phyloP scores from a whole-genome alignment of 2,329 filamentous ascomycete genomes.

The Macroventuria anomochaeta region DNA sequence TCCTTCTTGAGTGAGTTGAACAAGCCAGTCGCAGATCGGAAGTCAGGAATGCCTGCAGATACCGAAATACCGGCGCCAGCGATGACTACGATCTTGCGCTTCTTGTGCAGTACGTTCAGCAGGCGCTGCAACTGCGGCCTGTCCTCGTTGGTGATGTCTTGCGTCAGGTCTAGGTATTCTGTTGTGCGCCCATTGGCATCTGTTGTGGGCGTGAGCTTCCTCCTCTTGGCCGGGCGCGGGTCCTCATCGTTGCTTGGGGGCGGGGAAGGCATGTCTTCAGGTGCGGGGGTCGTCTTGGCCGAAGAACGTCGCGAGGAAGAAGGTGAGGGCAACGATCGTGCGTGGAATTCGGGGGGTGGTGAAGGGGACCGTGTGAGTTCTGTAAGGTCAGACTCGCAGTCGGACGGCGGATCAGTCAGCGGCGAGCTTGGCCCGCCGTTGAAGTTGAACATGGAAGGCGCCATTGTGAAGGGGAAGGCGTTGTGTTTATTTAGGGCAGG shows the following conservation, averaged over 20 bases:
- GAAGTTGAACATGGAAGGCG: conserved; percentile 19
- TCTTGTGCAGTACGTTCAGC: conserved; percentile 77
- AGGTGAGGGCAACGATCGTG: conserved; percentile 45
- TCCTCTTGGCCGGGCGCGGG: conserved; percentile 76
- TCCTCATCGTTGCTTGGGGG: conserved; percentile 64
- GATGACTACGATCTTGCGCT: conserved; percentile 96
- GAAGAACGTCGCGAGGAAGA: conserved; percentile 57
- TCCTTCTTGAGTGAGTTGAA: conserved; percentile 85
- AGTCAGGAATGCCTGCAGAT: conserved; percentile 95
- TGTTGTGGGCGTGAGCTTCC: conserved; percentile 55
- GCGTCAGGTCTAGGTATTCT: conserved; percentile 76
- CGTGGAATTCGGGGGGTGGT: conserved; percentile 40
- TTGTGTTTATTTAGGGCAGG: conserved; percentile 14
- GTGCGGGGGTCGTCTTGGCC: conserved; percentile 54
- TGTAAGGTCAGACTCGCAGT: conserved; percentile 44
- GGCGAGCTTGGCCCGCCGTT: conserved; percentile 45
- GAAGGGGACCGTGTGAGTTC: conserved; percentile 40
- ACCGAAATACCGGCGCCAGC: conserved; percentile 97
- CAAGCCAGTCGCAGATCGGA: conserved; percentile 87
- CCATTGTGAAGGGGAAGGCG: conserved; percentile 38
- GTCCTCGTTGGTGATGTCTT: conserved; percentile 63
- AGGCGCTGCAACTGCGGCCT: conserved; percentile 71
- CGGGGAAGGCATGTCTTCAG: conserved; percentile 54
- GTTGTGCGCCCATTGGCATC: conserved; percentile 74
- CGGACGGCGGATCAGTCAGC: conserved; percentile 49